These are phyloP conservation scores for Puccinia coronata DNA, from an alignment of 1,284 basidiomycete genomes.

Conservation along the genomic window DNA sequence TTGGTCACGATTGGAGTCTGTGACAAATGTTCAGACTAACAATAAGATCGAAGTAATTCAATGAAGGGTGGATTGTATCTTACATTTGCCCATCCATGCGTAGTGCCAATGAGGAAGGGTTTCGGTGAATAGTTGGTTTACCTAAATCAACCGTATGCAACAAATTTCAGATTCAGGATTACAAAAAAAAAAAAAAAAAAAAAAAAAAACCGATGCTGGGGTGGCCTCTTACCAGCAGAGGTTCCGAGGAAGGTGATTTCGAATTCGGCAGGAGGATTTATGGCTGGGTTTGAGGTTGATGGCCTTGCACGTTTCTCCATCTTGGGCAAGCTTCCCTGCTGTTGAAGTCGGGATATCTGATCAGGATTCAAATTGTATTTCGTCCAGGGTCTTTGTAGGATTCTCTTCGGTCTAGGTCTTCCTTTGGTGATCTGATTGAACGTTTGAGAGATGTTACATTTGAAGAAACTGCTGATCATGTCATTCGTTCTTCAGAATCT, in stretches of 20 bases:
- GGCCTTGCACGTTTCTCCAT: slow-evolving; percentile 35
- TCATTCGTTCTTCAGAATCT: background rate
- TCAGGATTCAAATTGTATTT: slow-evolving; percentile 27
- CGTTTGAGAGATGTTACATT: slow-evolving; percentile 1
- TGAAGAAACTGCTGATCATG: slow-evolving; percentile 23
- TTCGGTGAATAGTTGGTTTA: slow-evolving; percentile 43
- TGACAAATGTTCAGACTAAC: background rate
- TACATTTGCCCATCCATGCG: slow-evolving; percentile 45
- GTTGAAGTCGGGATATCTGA: slow-evolving; percentile 24
- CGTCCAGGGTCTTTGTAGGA: slow-evolving; percentile 10
- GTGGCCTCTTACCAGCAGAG: slow-evolving; percentile 32
- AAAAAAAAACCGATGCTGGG: background rate
- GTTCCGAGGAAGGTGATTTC: slow-evolving; percentile 45
- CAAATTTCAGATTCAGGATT: background rate
- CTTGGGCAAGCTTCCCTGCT: slow-evolving; percentile 22
- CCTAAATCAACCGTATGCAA: slow-evolving; percentile 11
- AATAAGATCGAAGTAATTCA: background rate
- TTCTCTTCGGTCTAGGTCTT: slow-evolving; percentile 20
- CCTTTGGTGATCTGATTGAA: slow-evolving; percentile 1
- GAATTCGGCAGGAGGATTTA: slow-evolving; percentile 27
- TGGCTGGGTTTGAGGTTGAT: slow-evolving; percentile 7
- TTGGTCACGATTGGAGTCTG: background rate
- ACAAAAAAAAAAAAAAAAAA: background rate
- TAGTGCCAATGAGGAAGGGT: slow-evolving; percentile 41
- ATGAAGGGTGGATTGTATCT: background rate